Base-by-base conservation (phyloP, 2,329 filamentous ascomycete genomes). In the Epicoccum sorghinum region DNA sequence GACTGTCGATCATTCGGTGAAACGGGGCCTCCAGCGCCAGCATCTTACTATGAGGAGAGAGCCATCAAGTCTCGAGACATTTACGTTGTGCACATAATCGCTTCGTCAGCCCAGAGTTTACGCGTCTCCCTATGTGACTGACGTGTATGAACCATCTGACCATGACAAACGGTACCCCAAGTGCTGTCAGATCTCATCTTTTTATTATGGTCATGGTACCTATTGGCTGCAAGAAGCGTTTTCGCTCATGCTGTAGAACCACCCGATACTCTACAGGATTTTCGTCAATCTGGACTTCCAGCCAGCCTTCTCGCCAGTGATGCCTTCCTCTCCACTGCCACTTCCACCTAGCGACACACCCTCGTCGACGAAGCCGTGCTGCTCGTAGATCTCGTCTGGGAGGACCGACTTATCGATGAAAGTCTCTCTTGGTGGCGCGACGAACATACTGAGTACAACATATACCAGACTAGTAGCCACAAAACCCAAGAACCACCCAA, bases 401-500 rank as follows among this genome's bases (percentile, higher is more conserved):
- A 71, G 57, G 22, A 78, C 69, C 3, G 74, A 68, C 46, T 56
- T 69, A 4, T 73, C 68, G 14, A 88, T 68, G 42, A 84, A 67
- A 0, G 81, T 80, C 61, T 82, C 79, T n/a, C 55, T 69, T 0
- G 78, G 80, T 7, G 84, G 83, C 9, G 60, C 58, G 37, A 83
- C 80, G 3, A 74, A 61, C 53, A 72, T 74, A 42, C 77, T 82
- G 18, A 88, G 62, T 0, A 57, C 62, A 8, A 82, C 73, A 71
- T 89, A 89, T 0, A 88, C 77, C 3, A 84, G 44, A 18, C 82
- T 80, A 7, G 83, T 84, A 0, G 71, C 76, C 8, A 80, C 74
- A 58, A 89, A 88, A 0, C 86, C 86, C 43, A 87, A 78, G 14
- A 89, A 66, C 82, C 86, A 89, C n/a, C 86, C 85, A 65, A 89